phyloP scores from a whole-genome alignment of 352 stramenopile genomes.

The Achlya hypogyna region DNA sequence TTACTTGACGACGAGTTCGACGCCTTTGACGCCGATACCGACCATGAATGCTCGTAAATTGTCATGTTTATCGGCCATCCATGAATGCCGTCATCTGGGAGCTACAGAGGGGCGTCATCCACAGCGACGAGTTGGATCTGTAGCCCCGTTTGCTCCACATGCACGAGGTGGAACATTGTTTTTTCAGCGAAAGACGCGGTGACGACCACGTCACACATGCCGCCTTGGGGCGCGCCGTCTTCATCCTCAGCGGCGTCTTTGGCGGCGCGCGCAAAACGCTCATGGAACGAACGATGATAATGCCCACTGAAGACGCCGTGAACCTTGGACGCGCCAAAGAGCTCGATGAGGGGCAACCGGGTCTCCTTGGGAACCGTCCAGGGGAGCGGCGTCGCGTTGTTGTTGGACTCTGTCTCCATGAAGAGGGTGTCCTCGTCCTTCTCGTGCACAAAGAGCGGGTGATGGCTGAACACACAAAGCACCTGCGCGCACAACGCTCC shows the following conservation, averaged over 20 bases:
- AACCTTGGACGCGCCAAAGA: conserved; percentile 10
- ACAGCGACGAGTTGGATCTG: not conserved
- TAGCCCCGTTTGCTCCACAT: conserved; percentile 14
- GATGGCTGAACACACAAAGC: conserved; percentile 45
- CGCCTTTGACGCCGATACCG: not conserved
- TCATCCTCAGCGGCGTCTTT: conserved; percentile 9
- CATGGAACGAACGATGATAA: not conserved
- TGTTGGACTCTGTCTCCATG: not conserved
- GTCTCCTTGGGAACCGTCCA: not conserved
- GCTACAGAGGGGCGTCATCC: no score
- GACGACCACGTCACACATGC: not conserved
- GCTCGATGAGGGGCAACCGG: conserved; percentile 1
- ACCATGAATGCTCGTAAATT: not conserved
- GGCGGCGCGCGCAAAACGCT: not conserved
- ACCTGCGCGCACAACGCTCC: conserved; percentile 67
- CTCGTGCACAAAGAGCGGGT: conserved; percentile 24
- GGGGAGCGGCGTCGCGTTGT: not conserved
- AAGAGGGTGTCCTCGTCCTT: not conserved
- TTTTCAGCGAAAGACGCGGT: conserved; percentile 10
- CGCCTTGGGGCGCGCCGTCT: not conserved
- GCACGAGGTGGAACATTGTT: not conserved
- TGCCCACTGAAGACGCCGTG: conserved; percentile 10
- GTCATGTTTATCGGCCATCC: not conserved
- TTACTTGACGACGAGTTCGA: conserved; percentile 7
- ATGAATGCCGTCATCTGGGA: not conserved